Evolutionary conservation across 139 green algal species (phyloP), one percentile per base, ranked within the genome.

Genomic region (Micromonas pusilla): DNA sequence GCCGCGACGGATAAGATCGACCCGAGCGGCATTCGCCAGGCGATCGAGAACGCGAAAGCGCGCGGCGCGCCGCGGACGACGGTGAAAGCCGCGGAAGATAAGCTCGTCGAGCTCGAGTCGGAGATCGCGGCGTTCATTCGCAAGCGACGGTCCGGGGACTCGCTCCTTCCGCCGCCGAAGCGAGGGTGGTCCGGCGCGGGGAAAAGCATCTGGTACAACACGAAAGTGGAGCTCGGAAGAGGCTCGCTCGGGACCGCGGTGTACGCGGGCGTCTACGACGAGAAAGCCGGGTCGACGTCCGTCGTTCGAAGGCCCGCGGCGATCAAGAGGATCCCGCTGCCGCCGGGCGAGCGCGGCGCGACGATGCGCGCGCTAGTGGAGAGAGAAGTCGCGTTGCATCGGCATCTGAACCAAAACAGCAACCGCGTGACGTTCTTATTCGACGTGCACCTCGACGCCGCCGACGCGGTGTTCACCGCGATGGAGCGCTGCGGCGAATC

Each of bases 261-360:
- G 37, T 75, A 53, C 38, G 30, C 52, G 62, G 68, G 68, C 9
- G 52, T 39, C 26, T 75, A 64, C 38, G 68, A 75, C 37, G 68
- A 75, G 33, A 21, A 39, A 20, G 37, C 25, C 19, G 21, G 37
- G 4, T 39, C 26, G 23, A 70, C 1, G 23, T 57, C 3, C 1
- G 36, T 75, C 20, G 30, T 33, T 5, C 37, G 37, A 33, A 3
- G 38, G 6, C 34, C 52, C 6, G 68, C 68, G 21, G 68, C 68
- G 37, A 63, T 75, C 13, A 75, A 75, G 5, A 23, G 68, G 19
- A 75, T 75, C 25, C 68, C 68, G 37, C 68, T 75, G 3, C 37
- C 37, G 6, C 37, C 68, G 2, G 68, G 38, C 30, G 38, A 62
- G 21, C 37, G 38, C 32, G 37, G 37, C 0, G 68, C 60, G 20